Evolutionary conservation across 441 rosid genomes (phyloP).

Genomic region (Adansonia rubrostipa): DNA sequence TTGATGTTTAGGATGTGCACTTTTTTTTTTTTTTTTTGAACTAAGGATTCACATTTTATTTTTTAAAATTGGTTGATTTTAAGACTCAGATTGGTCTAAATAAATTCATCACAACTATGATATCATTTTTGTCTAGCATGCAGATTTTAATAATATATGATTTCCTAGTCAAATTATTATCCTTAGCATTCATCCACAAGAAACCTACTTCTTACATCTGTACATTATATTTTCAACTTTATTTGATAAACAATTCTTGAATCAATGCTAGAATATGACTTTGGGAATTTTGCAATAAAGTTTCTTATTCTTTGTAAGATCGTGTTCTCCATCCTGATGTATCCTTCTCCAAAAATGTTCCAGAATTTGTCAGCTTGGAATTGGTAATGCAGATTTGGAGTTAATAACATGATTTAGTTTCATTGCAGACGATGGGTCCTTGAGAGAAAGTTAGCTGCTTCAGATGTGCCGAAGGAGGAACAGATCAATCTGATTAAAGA

Average conservation of each 20-base stretch:
- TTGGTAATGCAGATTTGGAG: constrained; percentile 10
- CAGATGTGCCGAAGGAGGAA: constrained; percentile 87
- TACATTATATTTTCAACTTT: not conserved
- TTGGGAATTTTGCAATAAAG: constrained; percentile 11
- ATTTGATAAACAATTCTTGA: constrained; percentile 49
- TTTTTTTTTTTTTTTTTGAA: not conserved
- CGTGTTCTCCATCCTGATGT: constrained; percentile 16
- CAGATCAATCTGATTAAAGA: constrained; percentile 84
- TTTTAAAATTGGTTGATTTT: not conserved
- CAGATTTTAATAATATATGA: not conserved
- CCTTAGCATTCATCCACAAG: not conserved
- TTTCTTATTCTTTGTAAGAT: not conserved
- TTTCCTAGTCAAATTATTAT: not conserved
- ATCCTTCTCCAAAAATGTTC: constrained; percentile 29
- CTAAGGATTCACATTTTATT: too few species aligned
- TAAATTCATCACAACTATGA: not conserved
- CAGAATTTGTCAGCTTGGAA: not conserved
- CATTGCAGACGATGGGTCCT: constrained; percentile 79
- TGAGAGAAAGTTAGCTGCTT: constrained; percentile 84
- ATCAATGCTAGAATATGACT: not conserved
- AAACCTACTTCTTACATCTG: not conserved
- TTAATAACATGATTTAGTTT: constrained; percentile 34
- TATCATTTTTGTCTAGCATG: not conserved
- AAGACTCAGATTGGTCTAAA: not conserved
- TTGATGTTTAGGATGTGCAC: constrained; percentile 4